phyloP scores from a whole-genome alignment of 495 filamentous ascomycete species.

The Neohortaea acidophila region DNA sequence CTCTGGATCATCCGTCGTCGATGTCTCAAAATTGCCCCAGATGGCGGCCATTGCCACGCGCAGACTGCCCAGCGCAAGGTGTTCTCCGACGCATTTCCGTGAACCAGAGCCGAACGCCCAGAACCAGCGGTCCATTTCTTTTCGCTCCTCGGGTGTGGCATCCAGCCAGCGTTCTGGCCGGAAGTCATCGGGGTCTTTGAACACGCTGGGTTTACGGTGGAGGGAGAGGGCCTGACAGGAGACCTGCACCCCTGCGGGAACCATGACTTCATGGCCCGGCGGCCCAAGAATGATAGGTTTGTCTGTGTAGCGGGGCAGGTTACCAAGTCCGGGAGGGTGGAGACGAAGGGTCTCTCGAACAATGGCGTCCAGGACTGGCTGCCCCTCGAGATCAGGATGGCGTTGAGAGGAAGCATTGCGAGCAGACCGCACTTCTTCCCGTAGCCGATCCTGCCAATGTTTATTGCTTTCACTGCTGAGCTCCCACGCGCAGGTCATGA shows the following conservation, averaged over 20 bases:
- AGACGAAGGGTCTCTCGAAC: slow-evolving; percentile 62
- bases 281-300: neutral
- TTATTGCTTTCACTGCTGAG: neutral
- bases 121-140: slow-evolving; percentile 49
- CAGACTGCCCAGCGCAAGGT: slow-evolving; percentile 49
- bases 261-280: neutral
- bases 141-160: slow-evolving; percentile 13
- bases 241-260: slow-evolving; percentile 48
- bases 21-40: slow-evolving; percentile 21
- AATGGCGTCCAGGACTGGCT: slow-evolving; percentile 57
- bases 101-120: slow-evolving; percentile 76
- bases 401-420: slow-evolving; percentile 31
- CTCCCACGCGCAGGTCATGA: slow-evolving; percentile 30
- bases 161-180: slow-evolving; percentile 24
- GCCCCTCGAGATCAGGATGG: slow-evolving; percentile 46
- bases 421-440: neutral
- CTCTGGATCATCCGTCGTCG: slow-evolving; percentile 19
- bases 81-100: slow-evolving; percentile 64
- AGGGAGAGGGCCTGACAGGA: slow-evolving; percentile 50
- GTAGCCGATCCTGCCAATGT: neutral
- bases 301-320: slow-evolving; percentile 51
- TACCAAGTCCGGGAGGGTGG: slow-evolving; percentile 55
- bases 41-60: slow-evolving; percentile 22
- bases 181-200: slow-evolving; percentile 19
- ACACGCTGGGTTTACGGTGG: slow-evolving; percentile 40